Evolutionary conservation across 2,329 filamentous ascomycete genomes (phyloP), one percentile per base, ranked within the genome.

Genomic region (Xylariaceae sp.): DNA sequence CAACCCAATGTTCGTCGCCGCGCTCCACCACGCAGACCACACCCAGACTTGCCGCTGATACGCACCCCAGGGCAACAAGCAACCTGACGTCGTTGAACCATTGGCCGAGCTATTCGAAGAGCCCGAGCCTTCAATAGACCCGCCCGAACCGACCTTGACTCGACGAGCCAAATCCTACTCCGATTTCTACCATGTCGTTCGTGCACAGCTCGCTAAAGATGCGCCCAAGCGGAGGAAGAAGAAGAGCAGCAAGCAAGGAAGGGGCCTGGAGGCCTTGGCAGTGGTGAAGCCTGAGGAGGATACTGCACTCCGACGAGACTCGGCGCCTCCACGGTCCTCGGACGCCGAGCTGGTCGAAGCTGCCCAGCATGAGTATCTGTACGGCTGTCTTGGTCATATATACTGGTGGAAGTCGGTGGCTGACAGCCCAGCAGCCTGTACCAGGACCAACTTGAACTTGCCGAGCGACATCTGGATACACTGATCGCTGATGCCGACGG

Each of bases 281-380:
- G 49, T 75, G 7, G 52, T 48, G 0, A 57, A 59, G 2, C 35
- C 44, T 6, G 56, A 58, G 5, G 38, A 33, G 3, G 42, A 38
- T 2, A 32, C 35, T 6, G 34, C 42, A 19, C 35, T 45, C 5
- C 29, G 38, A 14, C 35, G 45, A 53, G 19, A 45, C 39, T 35
- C 44, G 2, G 33, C 42, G 2, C 47, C 53, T 5, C 44, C 80
- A 18, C 73, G 77, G 7, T 74, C 79, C 33, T 68, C 81, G 33
- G 77, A 83, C 46, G 71, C 77, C 29, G 75, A 78, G 45, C 61
- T 96, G 51, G 65, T 94, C 19, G 76, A 89, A 49, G 79, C 86
- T 33, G 92, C 85, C 55, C 86, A 94, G 56, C 79, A 84, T 46
- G 79, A 90, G 55, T 94, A 94, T 57, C 67, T 82, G 79, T 89